These are phyloP conservation scores for Tuber calosporum DNA, from an alignment of 495 filamentous ascomycete species.

Conservation along the genomic window DNA sequence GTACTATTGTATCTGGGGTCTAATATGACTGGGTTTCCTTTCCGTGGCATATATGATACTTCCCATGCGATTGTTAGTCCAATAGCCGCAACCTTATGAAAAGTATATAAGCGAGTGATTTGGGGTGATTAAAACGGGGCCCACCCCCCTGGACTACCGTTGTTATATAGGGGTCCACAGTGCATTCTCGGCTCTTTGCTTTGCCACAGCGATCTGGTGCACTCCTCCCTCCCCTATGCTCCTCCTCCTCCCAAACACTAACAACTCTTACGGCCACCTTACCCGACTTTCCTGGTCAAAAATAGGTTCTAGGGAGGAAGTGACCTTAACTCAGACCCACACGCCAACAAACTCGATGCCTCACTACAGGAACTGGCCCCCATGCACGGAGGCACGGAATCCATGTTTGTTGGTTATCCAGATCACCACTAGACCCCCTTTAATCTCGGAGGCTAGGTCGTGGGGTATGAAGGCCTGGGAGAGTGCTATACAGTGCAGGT, in stretches of 20 bases:
- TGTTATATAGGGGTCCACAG: not conserved
- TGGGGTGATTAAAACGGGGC: not conserved
- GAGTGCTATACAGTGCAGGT: no score
- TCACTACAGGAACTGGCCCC: no score
- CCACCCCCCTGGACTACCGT: not conserved
- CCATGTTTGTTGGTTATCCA: no score
- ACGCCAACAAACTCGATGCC: not conserved
- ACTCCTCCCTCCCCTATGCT: no score
- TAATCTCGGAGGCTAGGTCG: no score
- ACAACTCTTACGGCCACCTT: not conserved
- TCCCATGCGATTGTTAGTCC: conserved; percentile 48
- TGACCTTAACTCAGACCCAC: not conserved
- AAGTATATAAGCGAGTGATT: not conserved
- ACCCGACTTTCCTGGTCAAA: not conserved
- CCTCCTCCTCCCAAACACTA: no score
- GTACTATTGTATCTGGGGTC: conserved; percentile 78
- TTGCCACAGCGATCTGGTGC: not conserved
- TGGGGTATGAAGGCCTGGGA: no score
- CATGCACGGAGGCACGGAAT: no score
- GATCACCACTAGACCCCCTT: no score
- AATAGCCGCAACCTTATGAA: not conserved
- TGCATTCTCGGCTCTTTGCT: not conserved
- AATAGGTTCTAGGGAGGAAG: not conserved
- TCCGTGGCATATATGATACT: conserved; percentile 78
- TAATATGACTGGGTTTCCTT: conserved; percentile 55